A percentile compares a stretch with the other conserved stretches of the same genome.
Evolutionary conservation across 2,329 filamentous ascomycete genomes (phyloP).

Genomic region (Onygenales sp.): DNA sequence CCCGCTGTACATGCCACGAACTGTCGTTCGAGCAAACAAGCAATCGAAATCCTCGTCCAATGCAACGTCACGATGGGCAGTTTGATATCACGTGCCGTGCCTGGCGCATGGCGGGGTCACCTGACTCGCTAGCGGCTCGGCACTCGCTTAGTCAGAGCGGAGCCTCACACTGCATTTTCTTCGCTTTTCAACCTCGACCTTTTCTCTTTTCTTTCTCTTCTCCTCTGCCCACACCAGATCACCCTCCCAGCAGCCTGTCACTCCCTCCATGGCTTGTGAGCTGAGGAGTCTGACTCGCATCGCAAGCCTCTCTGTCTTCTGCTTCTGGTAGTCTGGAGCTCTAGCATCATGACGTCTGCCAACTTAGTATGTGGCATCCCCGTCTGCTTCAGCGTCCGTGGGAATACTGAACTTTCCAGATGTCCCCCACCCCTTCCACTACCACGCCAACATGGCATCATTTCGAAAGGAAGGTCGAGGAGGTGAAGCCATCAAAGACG

Average conservation of each 20-base stretch:
- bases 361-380: constrained; percentile 32
- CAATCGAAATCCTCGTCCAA: no score
- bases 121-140: not conserved
- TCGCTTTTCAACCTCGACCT: not conserved
- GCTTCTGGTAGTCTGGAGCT: not conserved
- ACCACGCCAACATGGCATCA: constrained; percentile 60
- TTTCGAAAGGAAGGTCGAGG: constrained; percentile 74
- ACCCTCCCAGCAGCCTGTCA: not conserved
- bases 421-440: constrained; percentile 62
- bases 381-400: constrained; percentile 14
- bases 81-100: no score
- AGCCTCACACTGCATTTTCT: not conserved
- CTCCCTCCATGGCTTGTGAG: constrained; percentile 4
- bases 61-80: not conserved
- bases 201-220: not conserved
- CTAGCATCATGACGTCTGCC: constrained; percentile 28
- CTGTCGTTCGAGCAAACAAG: no score
- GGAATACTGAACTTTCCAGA: constrained; percentile 33
- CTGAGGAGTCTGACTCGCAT: not conserved
- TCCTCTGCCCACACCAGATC: not conserved
- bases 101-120: not conserved
- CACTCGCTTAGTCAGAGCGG: constrained; percentile 6
- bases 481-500: constrained; percentile 83
- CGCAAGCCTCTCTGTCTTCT: not conserved
- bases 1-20: no score